These are phyloP conservation scores for Paraphaeosphaeria sporulosa DNA, from an alignment of 2,329 filamentous ascomycete genomes.

Conservation along the genomic window DNA sequence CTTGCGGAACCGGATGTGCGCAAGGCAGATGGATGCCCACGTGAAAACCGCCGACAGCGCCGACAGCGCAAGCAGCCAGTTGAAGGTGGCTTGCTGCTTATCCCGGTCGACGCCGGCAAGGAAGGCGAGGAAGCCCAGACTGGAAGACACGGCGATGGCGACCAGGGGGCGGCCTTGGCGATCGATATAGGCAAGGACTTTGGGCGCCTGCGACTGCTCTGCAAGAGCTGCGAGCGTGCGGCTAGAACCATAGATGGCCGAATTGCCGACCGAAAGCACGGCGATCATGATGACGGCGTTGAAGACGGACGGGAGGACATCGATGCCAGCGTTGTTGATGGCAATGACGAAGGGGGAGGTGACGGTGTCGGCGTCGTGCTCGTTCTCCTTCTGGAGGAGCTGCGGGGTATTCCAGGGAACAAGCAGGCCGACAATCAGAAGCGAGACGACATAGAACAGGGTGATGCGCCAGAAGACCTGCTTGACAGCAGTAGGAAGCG, in stretches of 20 bases:
- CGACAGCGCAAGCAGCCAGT: conserved; percentile 67
- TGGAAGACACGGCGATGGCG: conserved; percentile 61
- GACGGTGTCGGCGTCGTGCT: conserved; percentile 68
- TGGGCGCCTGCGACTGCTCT: conserved; percentile 72
- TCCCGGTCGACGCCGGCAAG: conserved; percentile 55
- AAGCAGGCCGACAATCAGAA: conserved; percentile 81
- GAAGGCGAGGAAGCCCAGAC: conserved; percentile 68
- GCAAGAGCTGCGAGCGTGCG: conserved; percentile 89
- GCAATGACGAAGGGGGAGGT: conserved; percentile 94
- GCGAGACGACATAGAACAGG: conserved; percentile 83
- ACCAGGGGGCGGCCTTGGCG: conserved; percentile 66
- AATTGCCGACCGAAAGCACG: conserved; percentile 90
- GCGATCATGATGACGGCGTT: conserved; percentile 94
- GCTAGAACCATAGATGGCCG: conserved; percentile 88
- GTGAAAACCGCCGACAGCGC: conserved; percentile 78
- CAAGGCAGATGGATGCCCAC: conserved; percentile 73
- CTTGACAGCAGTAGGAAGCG: conserved; percentile 87
- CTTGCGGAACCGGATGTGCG: conserved; percentile 71
- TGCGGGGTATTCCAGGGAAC: conserved; percentile 74
- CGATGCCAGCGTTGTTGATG: conserved; percentile 83
- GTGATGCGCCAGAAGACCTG: conserved; percentile 94
- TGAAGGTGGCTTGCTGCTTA: conserved; percentile 59
- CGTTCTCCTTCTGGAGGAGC: conserved; percentile 66
- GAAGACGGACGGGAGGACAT: conserved; percentile 84
- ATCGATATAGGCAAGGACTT: conserved; percentile 67